Conservation (phyloP, 371 early-diverging fungal genomes). For the Apophysomyces ossiformis region DNA sequence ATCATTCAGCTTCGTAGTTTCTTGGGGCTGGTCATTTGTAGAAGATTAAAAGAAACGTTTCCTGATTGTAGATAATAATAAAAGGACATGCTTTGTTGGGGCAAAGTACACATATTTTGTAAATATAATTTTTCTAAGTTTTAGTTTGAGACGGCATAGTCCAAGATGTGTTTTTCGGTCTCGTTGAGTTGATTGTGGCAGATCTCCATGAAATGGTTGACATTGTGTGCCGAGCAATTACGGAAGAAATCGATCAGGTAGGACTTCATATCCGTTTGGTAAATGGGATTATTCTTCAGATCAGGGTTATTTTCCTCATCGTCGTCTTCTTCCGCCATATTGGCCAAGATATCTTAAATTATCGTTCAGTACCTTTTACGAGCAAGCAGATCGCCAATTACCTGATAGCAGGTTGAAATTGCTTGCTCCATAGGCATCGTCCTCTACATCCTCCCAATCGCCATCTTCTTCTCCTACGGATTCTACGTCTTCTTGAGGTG, state of each 20-base stretch:
- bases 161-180: slow-evolving; percentile 35
- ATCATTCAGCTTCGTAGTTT: slow-evolving; percentile 40
- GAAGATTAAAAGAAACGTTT: slow-evolving; percentile 12
- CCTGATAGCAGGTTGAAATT: slow-evolving; percentile 56
- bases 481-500: slow-evolving; percentile 52
- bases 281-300: slow-evolving; percentile 71
- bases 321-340: slow-evolving; percentile 59
- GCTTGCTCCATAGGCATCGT: slow-evolving; percentile 48
- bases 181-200: slow-evolving; percentile 46
- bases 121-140: slow-evolving; percentile 5
- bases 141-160: slow-evolving; percentile 9
- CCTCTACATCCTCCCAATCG: slow-evolving; percentile 68
- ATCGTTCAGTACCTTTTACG: not conserved
- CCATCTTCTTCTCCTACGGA: slow-evolving; percentile 52
- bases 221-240: slow-evolving; percentile 64
- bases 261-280: slow-evolving; percentile 72
- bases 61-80: not conserved
- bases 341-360: slow-evolving; percentile 45
- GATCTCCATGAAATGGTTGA: slow-evolving; percentile 57
- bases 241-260: slow-evolving; percentile 76
- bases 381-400: slow-evolving; percentile 12
- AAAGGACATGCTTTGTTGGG: not conserved
- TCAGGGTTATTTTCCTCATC: slow-evolving; percentile 80
- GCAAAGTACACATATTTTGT: not conserved
- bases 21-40: slow-evolving; percentile 49